These are phyloP conservation scores for Periconia sp. DNA, from an alignment of 2,329 filamentous ascomycete genomes.

Conservation along the genomic window DNA sequence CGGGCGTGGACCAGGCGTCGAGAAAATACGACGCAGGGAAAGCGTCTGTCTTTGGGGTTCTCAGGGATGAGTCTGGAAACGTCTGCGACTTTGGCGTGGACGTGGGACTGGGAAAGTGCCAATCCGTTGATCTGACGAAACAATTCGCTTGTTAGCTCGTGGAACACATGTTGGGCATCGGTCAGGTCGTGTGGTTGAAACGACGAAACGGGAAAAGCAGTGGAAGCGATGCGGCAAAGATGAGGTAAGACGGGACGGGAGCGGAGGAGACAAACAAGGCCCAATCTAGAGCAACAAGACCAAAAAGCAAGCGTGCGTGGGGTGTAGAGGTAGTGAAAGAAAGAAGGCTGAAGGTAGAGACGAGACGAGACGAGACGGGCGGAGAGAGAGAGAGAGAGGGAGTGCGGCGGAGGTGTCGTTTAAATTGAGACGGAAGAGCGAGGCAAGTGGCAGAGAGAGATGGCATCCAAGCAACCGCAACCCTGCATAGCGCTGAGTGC, in stretches of 20 bases:
- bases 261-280: conserved; percentile 8
- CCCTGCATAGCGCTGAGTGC: conserved; percentile 31
- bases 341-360: background rate
- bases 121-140: conserved; percentile 47
- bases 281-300: background rate
- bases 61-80: conserved; percentile 44
- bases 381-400: conserved; percentile 21
- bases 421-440: background rate
- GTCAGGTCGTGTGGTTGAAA: background rate
- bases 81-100: conserved; percentile 50
- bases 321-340: conserved; percentile 21
- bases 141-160: conserved; percentile 36
- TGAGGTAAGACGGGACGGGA: conserved; percentile 1
- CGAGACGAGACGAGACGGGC: conserved; percentile 22
- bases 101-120: conserved; percentile 54
- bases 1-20: conserved; percentile 53
- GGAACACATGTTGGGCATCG: conserved; percentile 25
- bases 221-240: conserved; percentile 2
- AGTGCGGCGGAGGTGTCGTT: conserved; percentile 2
- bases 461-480: no score
- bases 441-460: background rate
- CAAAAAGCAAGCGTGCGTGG: conserved; percentile 11
- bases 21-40: conserved; percentile 49
- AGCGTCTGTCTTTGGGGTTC: conserved; percentile 49
- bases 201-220: conserved; percentile 1